Conservation (phyloP, 176 grass and related monocot genomes). For the Avena eriantha region DNA sequence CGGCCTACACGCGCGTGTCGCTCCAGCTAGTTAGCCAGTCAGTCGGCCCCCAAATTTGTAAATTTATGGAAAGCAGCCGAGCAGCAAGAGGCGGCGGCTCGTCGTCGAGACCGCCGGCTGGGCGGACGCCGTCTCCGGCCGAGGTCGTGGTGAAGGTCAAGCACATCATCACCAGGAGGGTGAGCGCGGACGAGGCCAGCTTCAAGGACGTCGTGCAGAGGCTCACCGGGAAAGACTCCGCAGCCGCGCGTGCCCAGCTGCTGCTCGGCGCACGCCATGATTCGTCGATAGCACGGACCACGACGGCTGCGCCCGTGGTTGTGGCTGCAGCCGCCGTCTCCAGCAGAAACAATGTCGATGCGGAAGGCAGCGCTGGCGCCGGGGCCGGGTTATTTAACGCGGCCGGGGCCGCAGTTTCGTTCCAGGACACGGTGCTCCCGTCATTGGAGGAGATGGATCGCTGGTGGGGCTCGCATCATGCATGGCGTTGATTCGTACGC, state of each 20-base stretch:
- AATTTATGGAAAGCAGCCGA: conserved; percentile 17
- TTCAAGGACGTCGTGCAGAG: conserved; percentile 56
- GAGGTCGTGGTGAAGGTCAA: conserved; percentile 45
- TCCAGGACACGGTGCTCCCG: neutral
- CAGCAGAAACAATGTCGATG: neutral
- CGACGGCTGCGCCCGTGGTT: neutral
- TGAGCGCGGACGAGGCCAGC: conserved; percentile 49
- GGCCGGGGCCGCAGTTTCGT: neutral
- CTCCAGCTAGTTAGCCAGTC: neutral
- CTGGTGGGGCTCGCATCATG: conserved; percentile 3
- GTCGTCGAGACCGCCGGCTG: neutral
- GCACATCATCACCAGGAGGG: conserved; percentile 50
- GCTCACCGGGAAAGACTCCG: conserved; percentile 62
- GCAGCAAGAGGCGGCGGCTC: neutral
- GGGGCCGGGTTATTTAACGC: neutral
- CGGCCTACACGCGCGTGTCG: too few relatives aligned
- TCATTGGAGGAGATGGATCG: neutral
- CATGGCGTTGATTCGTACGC: neutral
- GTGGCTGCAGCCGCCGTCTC: neutral
- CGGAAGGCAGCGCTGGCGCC: too few relatives aligned
- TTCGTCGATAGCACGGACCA: neutral
- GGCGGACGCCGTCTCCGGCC: neutral
- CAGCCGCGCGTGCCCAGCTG: conserved; percentile 16
- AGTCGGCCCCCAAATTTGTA: neutral
- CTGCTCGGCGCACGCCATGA: neutral